Percentiles rank a stretch among this genome's conserved stretches.
phyloP scores from a whole-genome alignment of 768 basidiomycete genomes.

The Leucocoprinus leucothites region DNA sequence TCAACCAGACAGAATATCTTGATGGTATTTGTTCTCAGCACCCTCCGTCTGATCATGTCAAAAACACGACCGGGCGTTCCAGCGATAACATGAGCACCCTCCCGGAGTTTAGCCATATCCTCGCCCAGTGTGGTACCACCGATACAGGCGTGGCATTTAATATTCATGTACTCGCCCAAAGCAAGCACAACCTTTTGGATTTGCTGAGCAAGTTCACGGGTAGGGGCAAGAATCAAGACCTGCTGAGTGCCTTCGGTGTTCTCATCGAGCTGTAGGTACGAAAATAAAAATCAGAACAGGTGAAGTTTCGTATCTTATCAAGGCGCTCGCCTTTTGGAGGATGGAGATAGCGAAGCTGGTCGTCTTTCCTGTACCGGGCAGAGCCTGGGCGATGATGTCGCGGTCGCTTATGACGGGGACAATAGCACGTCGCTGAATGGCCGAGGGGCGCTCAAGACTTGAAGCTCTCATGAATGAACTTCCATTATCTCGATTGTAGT shows the following conservation, averaged over 20 bases:
- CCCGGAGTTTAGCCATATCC: conserved; percentile 95
- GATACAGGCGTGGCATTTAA: conserved; percentile 95
- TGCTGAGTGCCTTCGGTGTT: conserved; percentile 85
- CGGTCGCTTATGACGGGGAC: conserved; percentile 97
- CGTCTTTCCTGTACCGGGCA: conserved; percentile 99
- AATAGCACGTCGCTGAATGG: conserved; percentile 99
- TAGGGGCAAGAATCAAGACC: conserved; percentile 98
- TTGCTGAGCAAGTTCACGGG: conserved; percentile 96
- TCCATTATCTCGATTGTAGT: neutral
- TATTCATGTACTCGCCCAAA: conserved; percentile 92
- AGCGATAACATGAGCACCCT: conserved; percentile 86
- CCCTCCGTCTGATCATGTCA: conserved; percentile 97
- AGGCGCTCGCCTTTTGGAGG: conserved; percentile 61
- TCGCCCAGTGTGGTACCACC: conserved; percentile 98
- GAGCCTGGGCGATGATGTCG: conserved; percentile 98
- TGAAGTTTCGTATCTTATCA: neutral
- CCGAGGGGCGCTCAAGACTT: conserved; percentile 97
- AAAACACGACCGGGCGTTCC: conserved; percentile 95
- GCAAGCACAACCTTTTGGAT: conserved; percentile 97
- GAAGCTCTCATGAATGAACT: conserved; percentile 9
- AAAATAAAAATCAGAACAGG: neutral
- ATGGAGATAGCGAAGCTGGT: conserved; percentile 99
- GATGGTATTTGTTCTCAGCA: conserved; percentile 82
- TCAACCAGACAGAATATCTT: conserved; percentile 98
- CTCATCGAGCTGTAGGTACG: conserved; percentile 77